These are phyloP conservation scores for Eutypella sp. DNA, from an alignment of 2,329 filamentous ascomycete species.

Conservation along the genomic window DNA sequence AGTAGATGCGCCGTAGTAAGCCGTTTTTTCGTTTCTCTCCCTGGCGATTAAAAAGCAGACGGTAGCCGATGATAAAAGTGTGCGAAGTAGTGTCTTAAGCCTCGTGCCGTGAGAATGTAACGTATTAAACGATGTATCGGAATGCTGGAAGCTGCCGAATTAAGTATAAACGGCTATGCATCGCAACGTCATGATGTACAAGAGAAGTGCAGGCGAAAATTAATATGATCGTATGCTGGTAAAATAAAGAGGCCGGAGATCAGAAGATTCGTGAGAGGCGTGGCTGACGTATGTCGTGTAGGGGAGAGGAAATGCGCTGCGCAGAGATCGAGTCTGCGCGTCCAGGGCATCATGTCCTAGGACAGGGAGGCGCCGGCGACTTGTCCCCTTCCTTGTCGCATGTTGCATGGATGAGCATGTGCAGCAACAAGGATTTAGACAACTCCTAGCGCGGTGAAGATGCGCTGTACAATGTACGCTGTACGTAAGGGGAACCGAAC, in stretches of 20 bases:
- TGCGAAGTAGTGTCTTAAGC: slow-evolving; percentile 4
- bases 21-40: too few relatives aligned
- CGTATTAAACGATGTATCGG: slow-evolving; percentile 26
- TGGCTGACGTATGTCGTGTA: too few relatives aligned
- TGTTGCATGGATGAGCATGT: too few relatives aligned
- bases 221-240: slow-evolving; percentile 14
- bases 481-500: slow-evolving; percentile 2
- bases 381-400: too few relatives aligned
- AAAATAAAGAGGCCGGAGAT: neutral
- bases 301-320: too few relatives aligned
- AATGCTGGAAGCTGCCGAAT: slow-evolving; percentile 18
- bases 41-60: slow-evolving; percentile 15
- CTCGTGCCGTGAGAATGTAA: slow-evolving; percentile 11
- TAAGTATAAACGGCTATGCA: slow-evolving; percentile 14
- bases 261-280: neutral
- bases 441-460: slow-evolving; percentile 1
- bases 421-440: neutral
- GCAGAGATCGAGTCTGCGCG: too few relatives aligned
- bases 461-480: neutral
- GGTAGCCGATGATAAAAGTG: slow-evolving; percentile 16
- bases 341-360: too few relatives aligned
- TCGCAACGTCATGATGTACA: slow-evolving; percentile 27
- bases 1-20: too few relatives aligned
- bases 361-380: too few relatives aligned
- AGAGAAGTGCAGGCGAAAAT: slow-evolving; percentile 18